Evolutionary conservation across 176 grass and related monocot genomes (phyloP), one percentile per base, ranked within the genome.

Genomic region (Paspalum notatum): DNA sequence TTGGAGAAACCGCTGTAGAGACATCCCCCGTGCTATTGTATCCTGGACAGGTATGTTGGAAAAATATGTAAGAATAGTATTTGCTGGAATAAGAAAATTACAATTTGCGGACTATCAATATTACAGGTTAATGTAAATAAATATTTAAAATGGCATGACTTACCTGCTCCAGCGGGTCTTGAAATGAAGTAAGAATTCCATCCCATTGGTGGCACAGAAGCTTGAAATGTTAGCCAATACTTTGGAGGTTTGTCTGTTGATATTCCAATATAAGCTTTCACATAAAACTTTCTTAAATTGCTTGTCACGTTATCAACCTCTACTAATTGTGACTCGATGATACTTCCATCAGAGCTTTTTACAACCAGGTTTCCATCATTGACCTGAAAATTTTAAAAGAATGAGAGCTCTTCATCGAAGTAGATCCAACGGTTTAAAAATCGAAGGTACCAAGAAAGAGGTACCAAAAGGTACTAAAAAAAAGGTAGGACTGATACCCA

Each of bases 171-270:
- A 48, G 60, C 80, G 47, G 58, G 2, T 76, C 38, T 89, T 17
- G 89, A 94, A 80, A 97, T 87, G 46, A 90, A 85, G 63, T 94
- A 97, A 72, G 94, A 90, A 76, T 84, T 97, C 94, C 94, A 97
- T 47, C 94, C 94, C 72, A 94, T 79, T 82, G 94, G 91, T 73
- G 91, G 94, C 20, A 86, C 80, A 66, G 87, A 94, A 74, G 87
- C 94, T 87, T 85, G 68, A 83, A 97, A 97, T 82, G 90, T 55
- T 63, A 97, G 82, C 94, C 91, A 97, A 81, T 97, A 97, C 78
- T 88, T 94, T 42, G 89, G 89, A 17, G 85, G 18, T 21, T 88
- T 59, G 44, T 90, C 76, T 56, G 91, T 17, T 65, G 77, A 70
- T 20, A 84, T 86, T 85, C 94, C 94, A 71, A 97, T 85, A 83